Conservation (phyloP, 176 grass and related monocot genomes). For the Melocanna baccifera region DNA sequence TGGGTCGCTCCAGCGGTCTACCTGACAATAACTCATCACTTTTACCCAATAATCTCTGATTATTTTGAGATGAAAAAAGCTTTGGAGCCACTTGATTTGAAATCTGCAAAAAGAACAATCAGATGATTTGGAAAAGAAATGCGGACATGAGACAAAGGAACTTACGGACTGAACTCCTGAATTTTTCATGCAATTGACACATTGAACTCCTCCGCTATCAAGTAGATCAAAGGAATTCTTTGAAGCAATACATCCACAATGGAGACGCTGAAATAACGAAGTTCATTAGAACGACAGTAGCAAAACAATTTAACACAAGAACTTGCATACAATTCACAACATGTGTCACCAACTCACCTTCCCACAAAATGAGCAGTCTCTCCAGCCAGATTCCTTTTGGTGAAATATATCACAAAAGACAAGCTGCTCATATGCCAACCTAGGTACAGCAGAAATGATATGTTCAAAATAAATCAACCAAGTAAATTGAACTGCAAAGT, state of each 20-base stretch:
- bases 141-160: conserved; percentile 24
- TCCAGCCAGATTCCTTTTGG: conserved; percentile 97
- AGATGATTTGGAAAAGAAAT: conserved; percentile 29
- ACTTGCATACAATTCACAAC: not conserved
- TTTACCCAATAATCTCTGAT: conserved; percentile 51
- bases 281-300: not conserved
- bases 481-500: not conserved
- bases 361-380: conserved; percentile 90
- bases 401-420: conserved; percentile 96
- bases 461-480: not conserved
- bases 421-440: conserved; percentile 83
- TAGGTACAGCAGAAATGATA: conserved; percentile 32
- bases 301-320: not conserved
- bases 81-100: conserved; percentile 50
- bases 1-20: conserved; percentile 40
- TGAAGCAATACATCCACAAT: conserved; percentile 95
- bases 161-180: conserved; percentile 73
- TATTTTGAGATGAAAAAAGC: conserved; percentile 59
- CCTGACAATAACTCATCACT: conserved; percentile 37
- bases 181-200: conserved; percentile 72
- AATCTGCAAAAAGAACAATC: conserved; percentile 52
- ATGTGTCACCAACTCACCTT: conserved; percentile 60
- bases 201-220: conserved; percentile 94
- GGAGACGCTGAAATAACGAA: conserved; percentile 60
- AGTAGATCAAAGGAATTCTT: conserved; percentile 89